Base-by-base conservation (phyloP, 2,329 filamentous ascomycete genomes). In the Rhynchosporium graminicola region DNA sequence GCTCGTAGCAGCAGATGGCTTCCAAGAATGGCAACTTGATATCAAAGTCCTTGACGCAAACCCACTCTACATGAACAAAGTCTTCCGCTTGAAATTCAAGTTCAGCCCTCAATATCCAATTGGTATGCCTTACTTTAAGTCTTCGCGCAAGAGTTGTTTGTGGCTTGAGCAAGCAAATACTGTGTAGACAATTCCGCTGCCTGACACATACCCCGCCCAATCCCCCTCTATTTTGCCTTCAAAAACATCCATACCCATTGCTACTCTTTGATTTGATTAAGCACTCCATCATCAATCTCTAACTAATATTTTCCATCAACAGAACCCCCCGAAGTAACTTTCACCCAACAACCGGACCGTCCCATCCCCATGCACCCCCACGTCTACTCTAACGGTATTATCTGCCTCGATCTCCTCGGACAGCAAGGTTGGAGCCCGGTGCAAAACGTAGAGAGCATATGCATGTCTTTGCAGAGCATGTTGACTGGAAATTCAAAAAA, bases 401-500 rank as follows among this genome's bases (percentile, higher is more conserved):
- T 99, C 74, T 99, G 95, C 73, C 88, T 99, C 55, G 95, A 99
- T 71, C 84, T 99, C 1, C 86, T 99, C 8, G 92, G 92, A 58
- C 81, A 84, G 9, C 88, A 92, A 67, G 95, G 95, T 61, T 99
- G 95, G 95, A 95, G 90, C 54, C 95, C 95, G 0, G 94, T 99
- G 0, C 95, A 99, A 75, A 97, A 94, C 63, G 95, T 97, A 8
- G 94, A 98, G 80, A 96, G 90, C 72, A 88, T 99, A 31, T 97
- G 92, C 80, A 95, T 99, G 85, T 96, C 92, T 76, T 84, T 99
- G 60, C 95, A 99, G 78, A 97, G 92, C 79, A 99, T 99, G 95
- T 78, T 99, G 73, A 97, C 95, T 1, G 92, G 94, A 65, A 99
- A 99, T 76, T 89, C 86, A 10, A 94, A 93, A 78, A 89, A 94